Evolutionary conservation across 768 basidiomycete species (phyloP).

Genomic region (Erythrobasidium yunnanense): DNA sequence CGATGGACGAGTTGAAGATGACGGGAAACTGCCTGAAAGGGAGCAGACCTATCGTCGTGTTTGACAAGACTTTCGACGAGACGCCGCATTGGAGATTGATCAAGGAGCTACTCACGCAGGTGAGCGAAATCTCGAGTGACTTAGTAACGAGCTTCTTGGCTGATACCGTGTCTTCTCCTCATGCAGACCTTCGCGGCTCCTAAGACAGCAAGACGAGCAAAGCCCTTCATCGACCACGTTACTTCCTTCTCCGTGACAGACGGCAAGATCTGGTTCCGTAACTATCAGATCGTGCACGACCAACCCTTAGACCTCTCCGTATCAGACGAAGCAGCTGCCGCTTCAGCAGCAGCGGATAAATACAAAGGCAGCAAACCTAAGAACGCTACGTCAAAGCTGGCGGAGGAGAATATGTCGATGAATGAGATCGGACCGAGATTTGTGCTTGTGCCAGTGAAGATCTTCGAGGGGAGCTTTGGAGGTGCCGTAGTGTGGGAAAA

Average conservation of each 20-base stretch:
- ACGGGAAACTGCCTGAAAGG: conserved; percentile 97
- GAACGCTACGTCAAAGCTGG: conserved; percentile 60
- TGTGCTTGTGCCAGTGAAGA: conserved; percentile 90
- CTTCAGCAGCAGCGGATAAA: conserved; percentile 2
- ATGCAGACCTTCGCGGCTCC: conserved; percentile 87
- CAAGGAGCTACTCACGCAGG: conserved; percentile 90
- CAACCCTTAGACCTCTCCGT: neutral
- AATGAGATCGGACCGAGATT: conserved; percentile 96
- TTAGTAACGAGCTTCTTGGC: neutral
- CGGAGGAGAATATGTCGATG: conserved; percentile 65
- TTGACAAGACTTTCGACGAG: conserved; percentile 80
- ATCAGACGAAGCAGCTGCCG: conserved; percentile 3
- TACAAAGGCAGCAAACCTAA: neutral
- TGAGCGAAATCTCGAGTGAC: conserved; percentile 43
- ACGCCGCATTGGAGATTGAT: conserved; percentile 70
- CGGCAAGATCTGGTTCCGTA: conserved; percentile 96
- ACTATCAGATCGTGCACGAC: conserved; percentile 64
- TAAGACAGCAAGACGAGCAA: conserved; percentile 73
- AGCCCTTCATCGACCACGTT: conserved; percentile 96
- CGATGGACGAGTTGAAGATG: conserved; percentile 99
- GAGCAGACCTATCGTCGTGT: conserved; percentile 78
- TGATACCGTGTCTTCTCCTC: neutral
- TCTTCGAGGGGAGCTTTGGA: conserved; percentile 93
- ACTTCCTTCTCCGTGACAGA: conserved; percentile 92
- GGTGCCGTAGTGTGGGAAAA: conserved; percentile 94